These are phyloP conservation scores for Isabelozyma heimii DNA, from an alignment of 805 yeast genomes.

Conservation along the genomic window DNA sequence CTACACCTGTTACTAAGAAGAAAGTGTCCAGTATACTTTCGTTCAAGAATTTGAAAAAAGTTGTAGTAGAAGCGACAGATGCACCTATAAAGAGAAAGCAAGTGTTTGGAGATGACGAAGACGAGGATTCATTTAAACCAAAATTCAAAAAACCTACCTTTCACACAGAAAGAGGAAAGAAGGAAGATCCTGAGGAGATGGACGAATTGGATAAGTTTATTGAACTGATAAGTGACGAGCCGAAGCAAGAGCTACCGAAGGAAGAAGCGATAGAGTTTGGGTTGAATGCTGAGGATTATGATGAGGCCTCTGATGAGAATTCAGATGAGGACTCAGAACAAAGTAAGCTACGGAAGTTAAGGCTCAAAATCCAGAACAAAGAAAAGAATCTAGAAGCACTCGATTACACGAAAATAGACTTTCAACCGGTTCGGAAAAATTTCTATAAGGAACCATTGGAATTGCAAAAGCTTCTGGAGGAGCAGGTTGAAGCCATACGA, in stretches of 20 bases:
- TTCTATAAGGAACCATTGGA: slow-evolving; percentile 66
- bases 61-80: background rate
- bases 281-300: slow-evolving; percentile 6
- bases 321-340: slow-evolving; percentile 35
- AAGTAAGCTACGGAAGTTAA: slow-evolving; percentile 31
- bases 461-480: slow-evolving; percentile 42
- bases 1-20: background rate
- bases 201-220: slow-evolving; percentile 20
- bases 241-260: background rate
- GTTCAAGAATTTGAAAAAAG: background rate
- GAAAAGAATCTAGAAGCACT: slow-evolving; percentile 51
- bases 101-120: slow-evolving; percentile 25
- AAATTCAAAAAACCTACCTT: slow-evolving; percentile 19
- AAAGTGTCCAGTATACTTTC: background rate
- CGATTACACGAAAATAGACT: slow-evolving; percentile 42
- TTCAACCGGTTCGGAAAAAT: slow-evolving; percentile 55
- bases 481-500: slow-evolving; percentile 57
- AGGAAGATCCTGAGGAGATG: slow-evolving; percentile 35
- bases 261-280: slow-evolving; percentile 6
- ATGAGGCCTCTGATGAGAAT: slow-evolving; percentile 20
- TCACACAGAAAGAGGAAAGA: slow-evolving; percentile 15
- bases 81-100: slow-evolving; percentile 6
- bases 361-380: slow-evolving; percentile 42
- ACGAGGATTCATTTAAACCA: slow-evolving; percentile 18
- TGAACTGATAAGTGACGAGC: background rate